Percentiles rank a stretch among this genome's conserved stretches.
Conservation (phyloP, 2,329 filamentous ascomycete genomes). For the Aspergillus aculeatinus region DNA sequence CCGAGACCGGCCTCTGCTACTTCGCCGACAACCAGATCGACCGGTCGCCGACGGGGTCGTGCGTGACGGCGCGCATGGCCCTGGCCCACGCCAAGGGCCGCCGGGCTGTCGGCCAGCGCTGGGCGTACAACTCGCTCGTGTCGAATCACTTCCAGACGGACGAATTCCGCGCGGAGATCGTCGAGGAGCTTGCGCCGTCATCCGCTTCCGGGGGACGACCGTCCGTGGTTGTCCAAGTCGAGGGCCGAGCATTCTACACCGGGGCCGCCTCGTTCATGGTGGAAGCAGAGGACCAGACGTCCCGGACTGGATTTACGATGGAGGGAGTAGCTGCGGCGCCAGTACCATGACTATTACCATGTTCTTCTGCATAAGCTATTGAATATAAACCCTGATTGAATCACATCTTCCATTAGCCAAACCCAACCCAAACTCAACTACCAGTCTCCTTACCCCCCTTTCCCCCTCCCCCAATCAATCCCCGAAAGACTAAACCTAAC, state of each 20-base stretch:
- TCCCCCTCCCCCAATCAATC: not conserved
- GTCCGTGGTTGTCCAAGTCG: constrained; percentile 29
- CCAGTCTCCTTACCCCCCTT: not conserved
- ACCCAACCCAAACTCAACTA: not conserved
- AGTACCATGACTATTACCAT: no score
- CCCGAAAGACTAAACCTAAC: constrained; percentile 12
- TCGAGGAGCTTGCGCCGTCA: constrained; percentile 12
- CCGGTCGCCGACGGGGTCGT: constrained; percentile 41
- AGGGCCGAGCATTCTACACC: constrained; percentile 36
- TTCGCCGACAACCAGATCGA: constrained; percentile 52
- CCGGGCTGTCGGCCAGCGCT: constrained; percentile 22
- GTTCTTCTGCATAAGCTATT: no score
- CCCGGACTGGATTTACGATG: constrained; percentile 23
- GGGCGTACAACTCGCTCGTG: constrained; percentile 40
- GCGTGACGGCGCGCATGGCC: constrained; percentile 39
- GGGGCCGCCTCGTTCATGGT: constrained; percentile 29
- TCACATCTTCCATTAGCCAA: not conserved
- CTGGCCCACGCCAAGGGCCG: constrained; percentile 34
- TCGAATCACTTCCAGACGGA: constrained; percentile 29
- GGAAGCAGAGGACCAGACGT: constrained; percentile 30
- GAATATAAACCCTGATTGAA: no score
- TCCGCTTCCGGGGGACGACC: not conserved
- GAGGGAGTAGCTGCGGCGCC: constrained; percentile 2
- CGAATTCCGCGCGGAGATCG: constrained; percentile 27
- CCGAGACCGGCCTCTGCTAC: constrained; percentile 47